phyloP scores from a whole-genome alignment of 768 basidiomycete genomes.

The Ephemerocybe angulata region DNA sequence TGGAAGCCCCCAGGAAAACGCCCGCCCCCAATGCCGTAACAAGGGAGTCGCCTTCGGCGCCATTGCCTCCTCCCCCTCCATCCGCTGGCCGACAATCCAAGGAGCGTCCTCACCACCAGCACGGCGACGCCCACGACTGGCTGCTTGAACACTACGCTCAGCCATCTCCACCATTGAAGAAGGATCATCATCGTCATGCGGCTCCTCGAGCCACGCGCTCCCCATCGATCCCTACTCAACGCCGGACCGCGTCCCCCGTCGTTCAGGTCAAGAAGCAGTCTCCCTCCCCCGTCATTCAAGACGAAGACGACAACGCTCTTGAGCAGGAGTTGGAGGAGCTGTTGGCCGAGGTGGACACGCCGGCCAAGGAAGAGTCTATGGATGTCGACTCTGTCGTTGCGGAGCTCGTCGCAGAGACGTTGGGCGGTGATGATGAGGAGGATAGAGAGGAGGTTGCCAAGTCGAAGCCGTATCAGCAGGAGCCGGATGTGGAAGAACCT shows the following conservation, averaged over 20 bases:
- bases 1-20: background rate
- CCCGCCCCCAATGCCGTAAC: background rate
- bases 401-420: conserved; percentile 41
- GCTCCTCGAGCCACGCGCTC: conserved; percentile 27
- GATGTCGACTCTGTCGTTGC: conserved; percentile 43
- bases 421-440: conserved; percentile 24
- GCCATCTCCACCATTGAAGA: conserved; percentile 28
- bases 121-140: conserved; percentile 55
- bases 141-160: conserved; percentile 51
- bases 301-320: conserved; percentile 35
- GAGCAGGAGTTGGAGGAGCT: conserved; percentile 46
- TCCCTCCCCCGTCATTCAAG: conserved; percentile 18
- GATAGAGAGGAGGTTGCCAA: conserved; percentile 10
- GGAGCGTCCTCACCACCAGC: conserved; percentile 21
- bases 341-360: conserved; percentile 25
- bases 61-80: background rate
- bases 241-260: conserved; percentile 19
- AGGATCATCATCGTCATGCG: conserved; percentile 10
- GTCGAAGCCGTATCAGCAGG: background rate
- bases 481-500: conserved; percentile 15
- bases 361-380: conserved; percentile 31
- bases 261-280: conserved; percentile 8
- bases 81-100: background rate
- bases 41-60: background rate
- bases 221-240: conserved; percentile 24